These are phyloP conservation scores for Ganoderma boninense DNA, from an alignment of 1,284 basidiomycete species.

Conservation along the genomic window DNA sequence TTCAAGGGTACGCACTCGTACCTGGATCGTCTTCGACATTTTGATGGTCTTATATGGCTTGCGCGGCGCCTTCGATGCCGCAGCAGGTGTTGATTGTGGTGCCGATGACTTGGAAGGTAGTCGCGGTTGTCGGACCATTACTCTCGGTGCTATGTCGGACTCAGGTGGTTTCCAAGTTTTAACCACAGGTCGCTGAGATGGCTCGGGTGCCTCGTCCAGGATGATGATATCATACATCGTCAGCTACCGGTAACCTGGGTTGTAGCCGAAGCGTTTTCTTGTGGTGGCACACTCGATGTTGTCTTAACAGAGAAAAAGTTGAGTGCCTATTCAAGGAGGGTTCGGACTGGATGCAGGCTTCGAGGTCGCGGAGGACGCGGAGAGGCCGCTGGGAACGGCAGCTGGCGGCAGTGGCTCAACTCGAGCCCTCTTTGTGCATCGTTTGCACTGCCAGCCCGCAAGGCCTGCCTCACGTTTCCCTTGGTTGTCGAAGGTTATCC, in stretches of 20 bases:
- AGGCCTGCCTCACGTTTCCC: constrained; percentile 23
- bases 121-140: background rate
- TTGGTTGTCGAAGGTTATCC: constrained; percentile 23
- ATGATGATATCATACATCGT: constrained; percentile 16
- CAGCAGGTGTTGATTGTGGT: background rate
- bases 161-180: background rate
- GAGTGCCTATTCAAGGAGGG: background rate
- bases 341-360: background rate
- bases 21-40: background rate
- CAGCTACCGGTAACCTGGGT: background rate
- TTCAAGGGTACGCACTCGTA: too few relatives aligned
- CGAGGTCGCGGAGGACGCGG: background rate
- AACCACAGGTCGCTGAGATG: background rate
- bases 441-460: constrained; percentile 24
- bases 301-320: too few relatives aligned
- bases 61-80: background rate
- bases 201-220: background rate
- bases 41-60: background rate
- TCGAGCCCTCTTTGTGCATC: constrained; percentile 24
- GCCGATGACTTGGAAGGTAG: background rate
- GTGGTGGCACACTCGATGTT: background rate
- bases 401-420: background rate
- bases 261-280: background rate
- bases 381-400: background rate
- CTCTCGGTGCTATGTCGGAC: too few relatives aligned